Evolutionary conservation across 2,329 filamentous ascomycete species (phyloP), one percentile per base, ranked within the genome.

Genomic region (Dactylonectria macrodidyma): DNA sequence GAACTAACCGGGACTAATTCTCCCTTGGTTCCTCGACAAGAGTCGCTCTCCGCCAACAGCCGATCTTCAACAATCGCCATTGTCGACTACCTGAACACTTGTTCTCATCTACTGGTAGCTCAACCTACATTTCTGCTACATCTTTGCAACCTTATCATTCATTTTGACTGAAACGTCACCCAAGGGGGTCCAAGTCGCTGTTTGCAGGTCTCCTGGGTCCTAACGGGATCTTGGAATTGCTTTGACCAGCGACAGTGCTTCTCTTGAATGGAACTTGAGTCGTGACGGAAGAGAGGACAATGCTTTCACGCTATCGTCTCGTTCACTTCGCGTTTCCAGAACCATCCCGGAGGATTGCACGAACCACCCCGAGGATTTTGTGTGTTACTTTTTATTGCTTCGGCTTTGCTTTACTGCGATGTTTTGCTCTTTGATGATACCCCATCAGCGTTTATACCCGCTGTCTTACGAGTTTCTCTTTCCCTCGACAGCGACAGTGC

Each of bases 401-500:
- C 60, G 69, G 71, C 68, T 74, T 65, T 64, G 36, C 61, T 73
- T 73, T 61, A 60, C 51, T 66, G 67, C 66, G 54, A 66, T 67
- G 57, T 74, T 70, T 77, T 75, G 71, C 67, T 72, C 72, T 77
- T 74, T 75, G 71, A 80, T 81, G 81, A 83, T 84, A 84, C 82
- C 81, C 82, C 82, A 83, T 82, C 73, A 75, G 80, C 80, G 81
- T 84, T 83, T 82, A 78, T 77, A 81, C 80, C 77, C 81, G 81
- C 80, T 80, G 80, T 84, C 81, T 76, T 76, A 79, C 82, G 82
- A 83, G 81, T 76, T 73, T 72, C 46, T 58, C 68, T 70, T 76
- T 65, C 68, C 58, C 82, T 87, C 84, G 85, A 84, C 84, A 82
- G 84, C 83, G 84, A 87, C 78, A 87, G 85, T 86, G 85, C 85